Percentiles rank a stretch among this genome's conserved stretches.
Conservation (phyloP, 1,284 basidiomycete species). For the Irpex rosettiformis region DNA sequence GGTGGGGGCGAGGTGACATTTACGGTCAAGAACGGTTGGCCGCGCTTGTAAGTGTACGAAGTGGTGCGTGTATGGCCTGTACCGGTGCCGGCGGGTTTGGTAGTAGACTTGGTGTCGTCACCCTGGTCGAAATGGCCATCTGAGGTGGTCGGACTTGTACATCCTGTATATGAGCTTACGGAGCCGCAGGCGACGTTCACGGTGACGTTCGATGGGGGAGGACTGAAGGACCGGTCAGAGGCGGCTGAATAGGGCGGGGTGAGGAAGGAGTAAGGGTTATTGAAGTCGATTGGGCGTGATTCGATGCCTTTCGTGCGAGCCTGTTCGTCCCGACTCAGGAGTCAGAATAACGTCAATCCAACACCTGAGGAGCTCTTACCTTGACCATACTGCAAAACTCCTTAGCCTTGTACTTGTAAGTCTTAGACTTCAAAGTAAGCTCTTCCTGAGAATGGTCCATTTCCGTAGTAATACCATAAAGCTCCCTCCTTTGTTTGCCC, state of each 20-base stretch:
- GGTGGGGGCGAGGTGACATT: not conserved
- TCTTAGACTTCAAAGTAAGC: not conserved
- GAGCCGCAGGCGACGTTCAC: not conserved
- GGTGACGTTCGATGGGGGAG: not conserved
- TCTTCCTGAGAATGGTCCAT: not conserved
- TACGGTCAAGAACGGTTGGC: not conserved
- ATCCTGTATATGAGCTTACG: not conserved
- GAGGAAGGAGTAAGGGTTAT: not conserved
- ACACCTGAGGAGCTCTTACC: not conserved
- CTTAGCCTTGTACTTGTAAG: conserved; percentile 1
- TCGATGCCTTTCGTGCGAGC: not conserved
- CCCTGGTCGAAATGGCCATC: not conserved
- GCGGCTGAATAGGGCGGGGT: not conserved
- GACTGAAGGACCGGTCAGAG: not conserved
- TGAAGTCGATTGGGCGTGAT: not conserved
- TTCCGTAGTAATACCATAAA: not conserved
- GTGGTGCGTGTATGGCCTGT: not conserved
- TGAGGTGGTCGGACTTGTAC: not conserved
- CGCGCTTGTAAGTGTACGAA: not conserved
- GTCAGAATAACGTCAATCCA: not conserved
- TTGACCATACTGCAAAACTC: not conserved
- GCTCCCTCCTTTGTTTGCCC: not conserved
- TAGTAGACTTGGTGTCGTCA: too few relatives aligned
- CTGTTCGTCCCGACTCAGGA: not conserved
- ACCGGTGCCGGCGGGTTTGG: not conserved